phyloP scores from a whole-genome alignment of 2,329 filamentous ascomycete species.

The Claviceps sp. region DNA sequence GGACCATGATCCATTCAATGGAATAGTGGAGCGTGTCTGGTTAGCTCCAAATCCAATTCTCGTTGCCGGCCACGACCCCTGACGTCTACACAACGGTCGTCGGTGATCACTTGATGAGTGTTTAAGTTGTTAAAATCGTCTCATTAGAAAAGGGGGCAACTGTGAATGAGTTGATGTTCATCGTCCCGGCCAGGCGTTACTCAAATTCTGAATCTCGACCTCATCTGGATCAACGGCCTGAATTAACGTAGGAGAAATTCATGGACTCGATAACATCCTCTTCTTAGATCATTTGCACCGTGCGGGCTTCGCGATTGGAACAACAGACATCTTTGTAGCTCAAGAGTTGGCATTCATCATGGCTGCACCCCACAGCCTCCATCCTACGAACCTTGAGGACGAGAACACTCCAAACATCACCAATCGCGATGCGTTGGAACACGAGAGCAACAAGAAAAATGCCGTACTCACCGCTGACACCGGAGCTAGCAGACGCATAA shows the following conservation, averaged over 20 bases:
- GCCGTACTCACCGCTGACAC: neutral
- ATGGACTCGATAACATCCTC: neutral
- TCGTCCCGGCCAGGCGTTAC: neutral
- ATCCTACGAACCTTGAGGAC: neutral
- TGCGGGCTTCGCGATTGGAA: neutral
- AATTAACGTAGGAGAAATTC: neutral
- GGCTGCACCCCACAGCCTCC: conserved; percentile 3
- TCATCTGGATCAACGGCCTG: too few relatives aligned
- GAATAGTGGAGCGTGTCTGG: conserved; percentile 4
- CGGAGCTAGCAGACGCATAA: neutral
- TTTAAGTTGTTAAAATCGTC: neutral
- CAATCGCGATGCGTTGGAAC: neutral
- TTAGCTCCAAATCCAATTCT: conserved; percentile 5
- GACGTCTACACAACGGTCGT: neutral
- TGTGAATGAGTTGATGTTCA: neutral
- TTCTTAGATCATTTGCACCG: neutral
- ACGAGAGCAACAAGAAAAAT: neutral
- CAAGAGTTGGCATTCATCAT: neutral
- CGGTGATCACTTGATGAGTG: too few relatives aligned
- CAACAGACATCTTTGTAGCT: neutral
- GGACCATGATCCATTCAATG: neutral
- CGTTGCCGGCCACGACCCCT: too few relatives aligned
- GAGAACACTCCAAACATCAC: conserved; percentile 4
- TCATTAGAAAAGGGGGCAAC: neutral
- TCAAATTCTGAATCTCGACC: too few relatives aligned